Base-by-base conservation (phyloP, 441 rosid species). In the Brassica hybrid region DNA sequence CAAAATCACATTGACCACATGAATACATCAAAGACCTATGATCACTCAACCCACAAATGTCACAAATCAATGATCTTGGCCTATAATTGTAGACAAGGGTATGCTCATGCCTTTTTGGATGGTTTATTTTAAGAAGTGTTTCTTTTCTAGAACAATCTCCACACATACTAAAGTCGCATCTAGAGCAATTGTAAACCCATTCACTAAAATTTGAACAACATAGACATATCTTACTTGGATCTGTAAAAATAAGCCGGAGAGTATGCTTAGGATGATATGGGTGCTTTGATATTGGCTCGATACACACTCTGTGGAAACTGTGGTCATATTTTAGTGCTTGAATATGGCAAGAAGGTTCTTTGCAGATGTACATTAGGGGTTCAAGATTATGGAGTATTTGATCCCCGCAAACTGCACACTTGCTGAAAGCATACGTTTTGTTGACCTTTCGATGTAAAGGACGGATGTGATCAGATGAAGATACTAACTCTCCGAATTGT, bases 21-120 rank as follows among this genome's bases (percentile, higher is more conserved):
- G 7, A 0, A 67, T 41, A 75, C 11, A 74, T 41, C 2, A 58
- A 58, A 58, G 8, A 58, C 0, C 0, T 58, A 3, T 13, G 14
- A 43, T 58, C 16, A 13, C 11, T 41, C 23, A 27, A 58, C 0
- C 8, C 72, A 58, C 60, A 58, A 67, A 67, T n/a, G 1, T 75
- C 67, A 67, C 67, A 75, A 0, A 1, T 27, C 7, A 58, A 2
- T 0, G 41, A 57, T 6, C 7, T 13, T 12, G 17, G 19, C 45
- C 59, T 67, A 12, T 6, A 18, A 43, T 27, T 11, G 7, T 3
- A 58, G 0, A 41, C 19, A 43, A 75, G 72, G 7, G 67, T 58
- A 58, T 74, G 78, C 7, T 41, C 45, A 74, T 74, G 78, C 58
- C 19, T 74, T 57, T 74, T 66, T 23, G 45, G 78, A 41, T 74